Conservation (phyloP, 495 filamentous ascomycete species). For the Penicillium tannophilum region DNA sequence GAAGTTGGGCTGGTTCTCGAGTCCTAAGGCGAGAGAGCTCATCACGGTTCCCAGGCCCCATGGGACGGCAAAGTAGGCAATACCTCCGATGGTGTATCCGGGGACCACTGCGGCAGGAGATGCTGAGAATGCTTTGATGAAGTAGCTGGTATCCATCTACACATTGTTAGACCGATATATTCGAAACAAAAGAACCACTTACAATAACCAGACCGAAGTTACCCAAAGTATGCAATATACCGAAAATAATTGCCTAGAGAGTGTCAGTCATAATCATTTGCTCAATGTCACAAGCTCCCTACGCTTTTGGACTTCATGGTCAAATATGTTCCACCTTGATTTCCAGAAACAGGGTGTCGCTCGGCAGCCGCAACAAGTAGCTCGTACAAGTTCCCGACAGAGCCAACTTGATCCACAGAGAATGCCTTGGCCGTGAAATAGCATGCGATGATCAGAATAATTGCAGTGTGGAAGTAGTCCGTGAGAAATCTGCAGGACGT, state of each 20-base stretch:
- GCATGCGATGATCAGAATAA: constrained; percentile 11
- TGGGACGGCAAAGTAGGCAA: constrained; percentile 48
- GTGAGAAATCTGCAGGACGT: neutral
- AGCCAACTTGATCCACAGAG: constrained; percentile 9
- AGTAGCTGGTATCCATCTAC: constrained; percentile 50
- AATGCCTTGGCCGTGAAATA: constrained; percentile 7
- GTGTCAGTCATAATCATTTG: neutral
- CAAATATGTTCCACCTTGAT: neutral
- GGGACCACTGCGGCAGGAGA: constrained; percentile 41
- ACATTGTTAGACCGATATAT: neutral
- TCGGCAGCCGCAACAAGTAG: constrained; percentile 1
- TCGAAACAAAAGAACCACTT: constrained; percentile 5
- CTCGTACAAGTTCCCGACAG: constrained; percentile 4
- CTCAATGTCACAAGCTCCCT: neutral
- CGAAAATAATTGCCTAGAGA: constrained; percentile 42
- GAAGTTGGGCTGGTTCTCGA: constrained; percentile 44
- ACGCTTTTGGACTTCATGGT: constrained; percentile 10
- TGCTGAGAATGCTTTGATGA: constrained; percentile 49
- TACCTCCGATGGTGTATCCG: constrained; percentile 47
- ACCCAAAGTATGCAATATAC: constrained; percentile 44
- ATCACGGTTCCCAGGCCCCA: constrained; percentile 47
- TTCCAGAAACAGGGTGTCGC: constrained; percentile 6
- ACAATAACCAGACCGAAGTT: constrained; percentile 48
- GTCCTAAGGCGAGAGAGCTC: constrained; percentile 41
- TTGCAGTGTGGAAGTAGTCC: constrained; percentile 8